phyloP scores from a whole-genome alignment of 176 grass and related monocot genomes.

The Pontederia paniculata region DNA sequence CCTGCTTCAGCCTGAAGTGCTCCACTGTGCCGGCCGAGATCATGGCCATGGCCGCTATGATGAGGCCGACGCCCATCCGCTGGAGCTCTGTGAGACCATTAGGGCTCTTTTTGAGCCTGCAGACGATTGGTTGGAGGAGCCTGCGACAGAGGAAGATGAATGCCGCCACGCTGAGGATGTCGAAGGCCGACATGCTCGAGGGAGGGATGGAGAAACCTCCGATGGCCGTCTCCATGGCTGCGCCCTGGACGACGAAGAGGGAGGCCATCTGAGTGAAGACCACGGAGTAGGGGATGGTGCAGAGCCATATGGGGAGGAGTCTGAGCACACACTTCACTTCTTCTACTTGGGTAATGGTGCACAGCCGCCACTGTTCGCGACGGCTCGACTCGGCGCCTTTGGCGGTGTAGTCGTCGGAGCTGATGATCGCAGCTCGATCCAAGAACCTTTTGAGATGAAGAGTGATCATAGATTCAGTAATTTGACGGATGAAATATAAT shows the following conservation, averaged over 20 bases:
- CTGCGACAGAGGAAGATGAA: slow-evolving; percentile 9
- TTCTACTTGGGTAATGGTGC: slow-evolving; percentile 11
- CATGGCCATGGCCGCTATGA: slow-evolving; percentile 8
- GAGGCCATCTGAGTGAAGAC: slow-evolving; percentile 23
- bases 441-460: background rate
- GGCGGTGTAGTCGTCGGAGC: background rate
- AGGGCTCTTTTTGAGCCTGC: background rate
- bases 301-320: slow-evolving; percentile 17
- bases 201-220: slow-evolving; percentile 1
- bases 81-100: slow-evolving; percentile 11
- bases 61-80: slow-evolving; percentile 12
- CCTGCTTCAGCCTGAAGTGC: slow-evolving; percentile 22
- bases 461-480: no score
- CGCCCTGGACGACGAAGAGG: slow-evolving; percentile 17
- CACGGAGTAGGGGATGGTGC: slow-evolving; percentile 17
- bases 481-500: no score
- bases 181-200: slow-evolving; percentile 16
- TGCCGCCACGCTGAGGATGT: slow-evolving; percentile 11
- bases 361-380: slow-evolving; percentile 1
- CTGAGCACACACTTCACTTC: slow-evolving; percentile 15
- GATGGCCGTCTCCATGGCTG: background rate
- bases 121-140: background rate
- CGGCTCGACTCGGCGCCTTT: background rate
- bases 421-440: slow-evolving; percentile 1
- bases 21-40: slow-evolving; percentile 28